phyloP scores from a whole-genome alignment of 2,329 filamentous ascomycete genomes.

The Hypoxylon sp. region DNA sequence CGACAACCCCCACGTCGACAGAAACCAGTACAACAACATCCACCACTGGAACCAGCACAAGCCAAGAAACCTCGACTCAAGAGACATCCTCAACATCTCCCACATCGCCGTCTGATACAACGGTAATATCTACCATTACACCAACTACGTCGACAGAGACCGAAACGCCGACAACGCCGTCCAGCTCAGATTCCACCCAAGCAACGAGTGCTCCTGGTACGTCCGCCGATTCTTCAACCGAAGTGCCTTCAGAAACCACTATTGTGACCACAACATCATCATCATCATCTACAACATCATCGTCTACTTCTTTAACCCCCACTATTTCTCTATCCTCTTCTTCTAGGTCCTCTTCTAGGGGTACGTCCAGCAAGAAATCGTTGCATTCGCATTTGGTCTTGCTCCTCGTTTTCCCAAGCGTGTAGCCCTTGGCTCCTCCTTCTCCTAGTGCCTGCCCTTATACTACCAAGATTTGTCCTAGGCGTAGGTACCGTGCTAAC shows the following conservation, averaged over 20 bases:
- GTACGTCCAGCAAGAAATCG: slow-evolving; percentile 29
- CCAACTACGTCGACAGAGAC: slow-evolving; percentile 19
- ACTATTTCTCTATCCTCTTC: slow-evolving; percentile 12
- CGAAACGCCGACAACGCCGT: slow-evolving; percentile 27
- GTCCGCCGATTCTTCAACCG: slow-evolving; percentile 30
- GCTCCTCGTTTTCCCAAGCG: slow-evolving; percentile 20
- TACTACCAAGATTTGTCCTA: not conserved
- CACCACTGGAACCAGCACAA: slow-evolving; percentile 44
- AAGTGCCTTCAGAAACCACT: slow-evolving; percentile 12
- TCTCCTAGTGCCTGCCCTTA: not conserved
- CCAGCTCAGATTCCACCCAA: slow-evolving; percentile 28
- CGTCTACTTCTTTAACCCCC: slow-evolving; percentile 18
- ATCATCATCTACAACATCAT: slow-evolving; percentile 14
- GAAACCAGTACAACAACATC: slow-evolving; percentile 40
- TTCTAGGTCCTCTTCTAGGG: slow-evolving; percentile 32
- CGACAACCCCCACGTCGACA: slow-evolving; percentile 37
- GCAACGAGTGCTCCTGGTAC: slow-evolving; percentile 37
- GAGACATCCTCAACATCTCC: slow-evolving; percentile 24
- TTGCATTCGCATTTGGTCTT: slow-evolving; percentile 18
- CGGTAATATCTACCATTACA: slow-evolving; percentile 30
- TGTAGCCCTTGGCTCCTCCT: not conserved
- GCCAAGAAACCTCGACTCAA: slow-evolving; percentile 28
- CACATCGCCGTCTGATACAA: slow-evolving; percentile 28
- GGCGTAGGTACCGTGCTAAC: slow-evolving; percentile 14
- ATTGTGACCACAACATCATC: slow-evolving; percentile 16